A percentile compares a stretch with the other conserved stretches of the same genome.
Conservation (phyloP, 352 stramenopile species). For the Elongisporangium undulatum region DNA sequence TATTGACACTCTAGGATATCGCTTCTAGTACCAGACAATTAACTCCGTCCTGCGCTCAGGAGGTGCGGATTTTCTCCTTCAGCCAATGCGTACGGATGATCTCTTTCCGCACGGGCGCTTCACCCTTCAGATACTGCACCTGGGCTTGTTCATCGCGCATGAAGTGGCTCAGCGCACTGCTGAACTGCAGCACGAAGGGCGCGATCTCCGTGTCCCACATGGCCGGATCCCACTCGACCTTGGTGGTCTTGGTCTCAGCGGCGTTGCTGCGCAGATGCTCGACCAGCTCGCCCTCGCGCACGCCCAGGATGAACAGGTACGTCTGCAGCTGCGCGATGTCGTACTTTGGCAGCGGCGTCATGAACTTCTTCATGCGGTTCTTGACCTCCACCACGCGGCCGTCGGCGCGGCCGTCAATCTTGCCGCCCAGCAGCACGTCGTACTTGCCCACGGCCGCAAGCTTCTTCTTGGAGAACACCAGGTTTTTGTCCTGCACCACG, state of each 20-base stretch:
- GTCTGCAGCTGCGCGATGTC: constrained; percentile 82
- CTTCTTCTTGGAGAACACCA: constrained; percentile 72
- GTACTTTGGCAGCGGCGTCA: constrained; percentile 70
- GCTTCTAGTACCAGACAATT: not conserved
- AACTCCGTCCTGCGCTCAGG: not conserved
- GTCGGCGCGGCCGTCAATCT: constrained; percentile 74
- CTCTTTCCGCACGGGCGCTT: constrained; percentile 43
- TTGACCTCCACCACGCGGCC: constrained; percentile 85
- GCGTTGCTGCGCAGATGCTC: constrained; percentile 62
- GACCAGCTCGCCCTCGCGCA: constrained; percentile 68
- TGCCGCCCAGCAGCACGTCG: constrained; percentile 71
- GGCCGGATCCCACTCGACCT: constrained; percentile 51
- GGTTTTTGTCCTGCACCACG: constrained; percentile 62
- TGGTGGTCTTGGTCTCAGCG: constrained; percentile 64
- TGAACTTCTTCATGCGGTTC: constrained; percentile 70
- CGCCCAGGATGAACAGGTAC: constrained; percentile 75
- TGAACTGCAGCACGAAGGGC: constrained; percentile 66
- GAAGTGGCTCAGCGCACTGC: constrained; percentile 64
- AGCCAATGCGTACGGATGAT: constrained; percentile 76
- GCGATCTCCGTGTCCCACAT: constrained; percentile 69
- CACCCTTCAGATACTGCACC: constrained; percentile 38
- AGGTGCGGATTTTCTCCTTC: constrained; percentile 7
- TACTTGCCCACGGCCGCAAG: constrained; percentile 38
- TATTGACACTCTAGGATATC: no score
- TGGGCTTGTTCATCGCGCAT: constrained; percentile 61